Evolutionary conservation across 768 basidiomycete genomes (phyloP), one percentile per base, ranked within the genome.

Genomic region (Termitomyces sp.): DNA sequence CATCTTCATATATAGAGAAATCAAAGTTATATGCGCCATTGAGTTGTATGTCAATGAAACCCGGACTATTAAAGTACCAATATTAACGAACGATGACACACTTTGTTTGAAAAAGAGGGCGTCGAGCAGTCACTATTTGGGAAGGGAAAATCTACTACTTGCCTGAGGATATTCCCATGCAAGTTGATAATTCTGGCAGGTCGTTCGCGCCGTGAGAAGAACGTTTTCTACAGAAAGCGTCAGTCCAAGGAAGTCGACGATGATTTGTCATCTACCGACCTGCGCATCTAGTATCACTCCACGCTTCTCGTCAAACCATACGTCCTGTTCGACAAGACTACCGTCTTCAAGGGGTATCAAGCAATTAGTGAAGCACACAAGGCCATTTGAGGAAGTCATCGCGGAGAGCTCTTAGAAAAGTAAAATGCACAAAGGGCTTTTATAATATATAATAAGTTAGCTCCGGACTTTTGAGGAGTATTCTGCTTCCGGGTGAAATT

Each of bases 11-110:
- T 18, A 92, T 82, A 13, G 91, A 92, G 65, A 94, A 93, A 69
- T 93, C 91, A 66, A 92, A 90, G 31, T 87, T 85, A 68, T 91
- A 94, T 5, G 86, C 93, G 36, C 94, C 94, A 62, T 96, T 95
- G 60, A 96, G 86, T 66, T 96, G 94, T 18, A 88, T 83, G 72
- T 95, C 94, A 51, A 95, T 80, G 65, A 88, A 82, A 15, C 93
- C 93, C 2, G 93, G 93, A 68, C 90, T 92, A 62, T 39, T 16
- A 18, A 31, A 9, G 36, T 6, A 24, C 5, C 0, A 33, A 5
- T 10, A 20, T 53, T 10, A 58, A 47, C 29, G 9, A 51, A 5
- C 6, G 16, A 47, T 18, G 37, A 28, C 7, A 48, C 12, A n/a
- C 7, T 36, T 9, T 34, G 10, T 6, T 18, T 3, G 7, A n/a